phyloP scores from a whole-genome alignment of 2,329 filamentous ascomycete genomes.

The Aureobasidium sp. region DNA sequence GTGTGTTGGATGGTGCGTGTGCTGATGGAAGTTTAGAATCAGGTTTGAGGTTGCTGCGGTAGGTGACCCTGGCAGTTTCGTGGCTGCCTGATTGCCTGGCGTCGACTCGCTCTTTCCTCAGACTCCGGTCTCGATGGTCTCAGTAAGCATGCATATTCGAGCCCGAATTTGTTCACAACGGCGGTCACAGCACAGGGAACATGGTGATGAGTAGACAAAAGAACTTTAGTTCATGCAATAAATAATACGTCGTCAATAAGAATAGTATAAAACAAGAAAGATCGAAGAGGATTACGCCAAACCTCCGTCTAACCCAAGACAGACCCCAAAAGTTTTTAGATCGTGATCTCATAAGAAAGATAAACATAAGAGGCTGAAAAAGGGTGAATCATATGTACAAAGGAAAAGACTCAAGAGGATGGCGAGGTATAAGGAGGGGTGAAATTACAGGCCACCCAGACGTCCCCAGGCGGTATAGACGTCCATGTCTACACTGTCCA shows the following conservation, averaged over 20 bases:
- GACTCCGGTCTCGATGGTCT: not conserved
- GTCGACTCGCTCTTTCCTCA: not conserved
- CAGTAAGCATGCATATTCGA: not conserved
- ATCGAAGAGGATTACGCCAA: not conserved
- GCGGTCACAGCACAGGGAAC: too few species aligned
- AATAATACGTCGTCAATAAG: not conserved
- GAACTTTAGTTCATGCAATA: not conserved
- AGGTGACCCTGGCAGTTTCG: not conserved
- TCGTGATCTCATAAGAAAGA: conserved; percentile 5
- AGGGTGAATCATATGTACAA: conserved; percentile 1
- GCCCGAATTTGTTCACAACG: too few species aligned
- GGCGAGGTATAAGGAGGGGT: not conserved
- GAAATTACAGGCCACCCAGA: conserved; percentile 11
- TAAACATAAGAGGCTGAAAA: not conserved
- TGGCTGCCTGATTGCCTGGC: not conserved
- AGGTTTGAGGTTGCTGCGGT: not conserved
- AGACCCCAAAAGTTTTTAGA: not conserved
- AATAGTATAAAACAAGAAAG: not conserved
- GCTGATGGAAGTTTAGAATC: not conserved
- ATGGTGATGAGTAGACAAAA: too few species aligned
- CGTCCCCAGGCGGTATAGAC: conserved; percentile 17
- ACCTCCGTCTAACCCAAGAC: not conserved
- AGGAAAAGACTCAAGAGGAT: not conserved
- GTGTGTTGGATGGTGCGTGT: not conserved
- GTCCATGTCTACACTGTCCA: conserved; percentile 15